These are phyloP conservation scores for Chalara sp. DNA, from an alignment of 2,329 filamentous ascomycete genomes.

Conservation along the genomic window DNA sequence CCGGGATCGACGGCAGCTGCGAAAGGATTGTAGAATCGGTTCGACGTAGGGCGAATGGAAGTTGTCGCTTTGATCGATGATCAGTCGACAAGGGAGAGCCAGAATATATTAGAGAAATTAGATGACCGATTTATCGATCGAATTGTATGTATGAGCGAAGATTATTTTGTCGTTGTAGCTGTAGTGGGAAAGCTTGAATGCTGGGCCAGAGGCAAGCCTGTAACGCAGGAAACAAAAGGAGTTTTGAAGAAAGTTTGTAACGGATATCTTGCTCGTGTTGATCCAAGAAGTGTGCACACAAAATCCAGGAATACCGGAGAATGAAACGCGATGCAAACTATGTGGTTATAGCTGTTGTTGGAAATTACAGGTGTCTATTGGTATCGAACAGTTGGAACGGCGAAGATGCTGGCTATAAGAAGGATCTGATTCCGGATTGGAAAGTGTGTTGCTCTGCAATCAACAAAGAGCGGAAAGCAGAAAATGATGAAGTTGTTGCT, in stretches of 20 bases:
- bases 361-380: neutral
- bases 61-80: constrained; percentile 13
- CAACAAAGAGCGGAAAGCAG: constrained; percentile 22
- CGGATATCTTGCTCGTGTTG: constrained; percentile 17
- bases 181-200: neutral
- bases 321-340: neutral
- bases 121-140: constrained; percentile 19
- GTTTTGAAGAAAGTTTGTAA: constrained; percentile 16
- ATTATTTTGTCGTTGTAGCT: neutral
- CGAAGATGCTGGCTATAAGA: neutral
- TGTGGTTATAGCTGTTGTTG: neutral
- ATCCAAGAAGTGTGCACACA: constrained; percentile 11
- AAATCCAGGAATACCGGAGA: neutral
- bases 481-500: constrained; percentile 2
- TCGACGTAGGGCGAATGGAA: constrained; percentile 21
- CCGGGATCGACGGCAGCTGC: constrained; percentile 6
- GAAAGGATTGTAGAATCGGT: constrained; percentile 5
- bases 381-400: neutral
- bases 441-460: constrained; percentile 19
- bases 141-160: constrained; percentile 15
- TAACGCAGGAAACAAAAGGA: constrained; percentile 13
- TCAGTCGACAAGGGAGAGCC: constrained; percentile 7
- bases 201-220: neutral
- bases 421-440: neutral
- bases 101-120: constrained; percentile 26